A percentile compares a stretch with the other conserved stretches of the same genome.
Evolutionary conservation across 1,284 basidiomycete species (phyloP).

Genomic region (Schizophyllum commune): DNA sequence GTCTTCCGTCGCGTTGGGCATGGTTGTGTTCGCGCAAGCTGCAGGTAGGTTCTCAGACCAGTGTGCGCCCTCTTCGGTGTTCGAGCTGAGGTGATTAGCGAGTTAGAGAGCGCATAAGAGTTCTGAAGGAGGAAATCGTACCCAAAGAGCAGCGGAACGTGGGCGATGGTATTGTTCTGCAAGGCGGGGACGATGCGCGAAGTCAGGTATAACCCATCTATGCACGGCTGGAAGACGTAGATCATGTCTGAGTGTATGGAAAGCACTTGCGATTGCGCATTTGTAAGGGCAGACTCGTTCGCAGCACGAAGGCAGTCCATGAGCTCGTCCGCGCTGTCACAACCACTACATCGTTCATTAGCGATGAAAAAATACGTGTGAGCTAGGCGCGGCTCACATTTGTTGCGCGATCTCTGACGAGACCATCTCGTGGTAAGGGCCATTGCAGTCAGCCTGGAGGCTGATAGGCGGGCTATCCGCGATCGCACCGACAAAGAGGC

Average conservation of each 20-base stretch:
- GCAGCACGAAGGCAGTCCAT: slow-evolving; percentile 24
- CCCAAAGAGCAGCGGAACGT: slow-evolving; percentile 27
- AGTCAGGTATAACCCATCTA: slow-evolving; percentile 23
- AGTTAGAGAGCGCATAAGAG: neutral
- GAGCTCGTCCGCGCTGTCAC: slow-evolving; percentile 7
- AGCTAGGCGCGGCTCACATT: neutral
- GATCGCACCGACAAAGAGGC: slow-evolving; percentile 27
- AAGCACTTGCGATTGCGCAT: slow-evolving; percentile 21
- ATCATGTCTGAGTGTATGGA: slow-evolving; percentile 19
- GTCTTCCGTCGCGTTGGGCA: slow-evolving; percentile 22
- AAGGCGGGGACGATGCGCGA: slow-evolving; percentile 27
- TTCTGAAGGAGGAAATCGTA: slow-evolving; percentile 2
- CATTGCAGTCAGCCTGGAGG: slow-evolving; percentile 17
- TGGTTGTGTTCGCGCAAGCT: slow-evolving; percentile 26
- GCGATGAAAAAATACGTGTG: neutral
- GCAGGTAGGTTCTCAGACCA: slow-evolving; percentile 25
- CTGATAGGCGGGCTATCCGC: slow-evolving; percentile 30
- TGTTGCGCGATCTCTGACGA: slow-evolving; percentile 6
- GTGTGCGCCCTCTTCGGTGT: slow-evolving; percentile 27
- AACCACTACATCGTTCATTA: slow-evolving; percentile 14
- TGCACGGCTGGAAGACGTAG: slow-evolving; percentile 25
- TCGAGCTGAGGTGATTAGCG: slow-evolving; percentile 17
- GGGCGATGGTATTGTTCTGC: slow-evolving; percentile 21
- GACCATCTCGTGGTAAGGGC: too few species aligned
- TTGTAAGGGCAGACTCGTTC: slow-evolving; percentile 15